Base-by-base conservation (phyloP, 1,284 basidiomycete species). In the Ceratobasidium sp. region DNA sequence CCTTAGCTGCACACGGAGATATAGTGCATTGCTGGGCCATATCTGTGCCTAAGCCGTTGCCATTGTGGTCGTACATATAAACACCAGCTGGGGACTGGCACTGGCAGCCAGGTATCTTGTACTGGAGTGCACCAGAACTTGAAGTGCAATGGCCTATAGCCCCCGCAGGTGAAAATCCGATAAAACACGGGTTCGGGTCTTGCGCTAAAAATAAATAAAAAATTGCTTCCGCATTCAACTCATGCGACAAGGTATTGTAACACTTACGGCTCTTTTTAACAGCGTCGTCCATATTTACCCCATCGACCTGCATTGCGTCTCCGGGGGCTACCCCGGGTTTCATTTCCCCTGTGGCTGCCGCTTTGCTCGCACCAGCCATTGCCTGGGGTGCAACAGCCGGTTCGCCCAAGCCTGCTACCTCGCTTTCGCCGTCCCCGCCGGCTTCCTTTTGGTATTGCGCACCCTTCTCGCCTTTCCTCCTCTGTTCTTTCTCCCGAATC, bases 401-500 rank as follows among this genome's bases (percentile, higher is more conserved):
- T 34, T 34, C 6, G 31, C 31, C 31, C 31, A 6, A 34, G 2
- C 31, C 31, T 34, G 31, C 6, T n/a, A n/a, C 31, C 31, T 51
- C 22, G 16, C 24, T 1, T 51, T 51, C 49, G 49, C 8, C 49
- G 2, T 16, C 8, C 8, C 24, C 49, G 19, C n/a, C 22, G 19
- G 4, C 19, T 22, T 51, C 49, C 19, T 51, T 9, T 8, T 51
- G 2, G 8, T 51, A 22, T 9, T n/a, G 8, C 22, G 8, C n/a
- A 1, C 8, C 19, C 49, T 51, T 22, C 8, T 22, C 19, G 16
- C 22, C 49, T 24, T 9, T 8, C 22, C 46, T 27, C 9, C 56
- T 53, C 56, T 43, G 14, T 24, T 63, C 49, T 51, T 41, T 54
- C 37, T 76, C 74, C 11, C 74, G 56, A 16, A 69, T 62, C 31